phyloP scores from a whole-genome alignment of 2,329 filamentous ascomycete species.

The Tolypocladium pustulatum region DNA sequence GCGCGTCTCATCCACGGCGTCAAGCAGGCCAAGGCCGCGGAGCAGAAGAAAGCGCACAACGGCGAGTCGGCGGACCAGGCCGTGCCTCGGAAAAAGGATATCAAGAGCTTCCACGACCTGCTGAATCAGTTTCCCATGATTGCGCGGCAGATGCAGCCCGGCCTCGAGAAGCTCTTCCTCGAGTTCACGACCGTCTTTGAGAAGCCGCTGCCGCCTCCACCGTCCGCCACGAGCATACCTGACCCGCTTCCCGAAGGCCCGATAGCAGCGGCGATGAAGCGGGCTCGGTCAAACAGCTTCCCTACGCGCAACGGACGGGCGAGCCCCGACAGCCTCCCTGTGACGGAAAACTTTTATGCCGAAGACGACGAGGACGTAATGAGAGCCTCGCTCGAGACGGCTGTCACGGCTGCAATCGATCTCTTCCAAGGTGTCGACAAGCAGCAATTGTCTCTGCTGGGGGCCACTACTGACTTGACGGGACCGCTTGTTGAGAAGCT shows the following conservation, averaged over 20 bases:
- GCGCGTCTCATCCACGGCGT: conserved; percentile 46
- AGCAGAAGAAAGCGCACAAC: conserved; percentile 24
- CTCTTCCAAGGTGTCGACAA: conserved; percentile 94
- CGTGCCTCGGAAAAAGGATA: conserved; percentile 65
- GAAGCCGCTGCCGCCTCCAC: conserved; percentile 70
- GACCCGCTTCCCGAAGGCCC: conserved; percentile 48
- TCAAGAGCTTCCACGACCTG: conserved; percentile 82
- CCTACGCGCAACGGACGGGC: conserved; percentile 21
- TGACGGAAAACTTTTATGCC: conserved; percentile 58
- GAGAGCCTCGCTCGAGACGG: conserved; percentile 79
- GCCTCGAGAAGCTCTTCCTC: conserved; percentile 77
- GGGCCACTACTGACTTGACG: conserved; percentile 86
- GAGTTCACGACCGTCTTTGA: conserved; percentile 83
- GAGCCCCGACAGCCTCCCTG: conserved; percentile 28
- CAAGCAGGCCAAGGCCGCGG: conserved; percentile 25
- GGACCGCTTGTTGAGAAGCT: conserved; percentile 85
- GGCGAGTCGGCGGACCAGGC: conserved; percentile 30
- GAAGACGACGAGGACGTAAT: conserved; percentile 90
- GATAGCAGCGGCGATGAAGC: conserved; percentile 43
- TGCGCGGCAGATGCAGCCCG: conserved; percentile 87
- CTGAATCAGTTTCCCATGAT: conserved; percentile 92
- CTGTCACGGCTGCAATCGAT: conserved; percentile 87
- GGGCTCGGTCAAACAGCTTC: conserved; percentile 41
- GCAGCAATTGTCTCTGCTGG: conserved; percentile 82
- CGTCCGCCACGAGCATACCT: conserved; percentile 47